Evolutionary conservation across 1,139 yeast genomes (phyloP).

Genomic region (Hemisphaericaspora lyxosophila): DNA sequence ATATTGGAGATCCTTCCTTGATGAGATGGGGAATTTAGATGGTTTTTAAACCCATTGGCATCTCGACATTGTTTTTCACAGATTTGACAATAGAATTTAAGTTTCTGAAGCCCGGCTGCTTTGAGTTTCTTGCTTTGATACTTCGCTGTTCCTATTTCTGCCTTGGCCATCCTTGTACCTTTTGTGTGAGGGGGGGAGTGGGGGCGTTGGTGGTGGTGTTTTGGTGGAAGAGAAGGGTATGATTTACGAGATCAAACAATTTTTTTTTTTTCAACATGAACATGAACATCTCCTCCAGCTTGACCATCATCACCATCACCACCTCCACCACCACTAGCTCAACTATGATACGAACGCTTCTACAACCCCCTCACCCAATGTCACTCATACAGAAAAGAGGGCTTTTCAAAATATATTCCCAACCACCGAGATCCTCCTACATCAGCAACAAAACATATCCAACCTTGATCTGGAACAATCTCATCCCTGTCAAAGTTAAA

Average conservation of each 20-base stretch:
- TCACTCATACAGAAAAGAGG: not conserved
- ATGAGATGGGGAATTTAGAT: constrained; percentile 76
- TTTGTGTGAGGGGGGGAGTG: too few species aligned
- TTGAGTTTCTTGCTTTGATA: constrained; percentile 75
- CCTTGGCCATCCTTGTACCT: constrained; percentile 37
- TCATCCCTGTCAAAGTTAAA: constrained; percentile 29
- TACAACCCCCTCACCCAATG: not conserved
- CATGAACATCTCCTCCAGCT: too few species aligned
- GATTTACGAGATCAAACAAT: too few species aligned
- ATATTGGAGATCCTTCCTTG: constrained; percentile 48
- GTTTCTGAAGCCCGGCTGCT: constrained; percentile 80
- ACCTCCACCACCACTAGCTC: too few species aligned
- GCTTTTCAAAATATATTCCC: constrained; percentile 8
- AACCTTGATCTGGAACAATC: constrained; percentile 26
- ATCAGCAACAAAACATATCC: constrained; percentile 26
- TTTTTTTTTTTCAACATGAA: too few species aligned
- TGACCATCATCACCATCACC: too few species aligned
- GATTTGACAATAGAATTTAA: constrained; percentile 86
- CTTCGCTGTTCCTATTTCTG: constrained; percentile 83
- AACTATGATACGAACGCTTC: constrained; percentile 1
- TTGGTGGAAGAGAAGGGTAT: too few species aligned
- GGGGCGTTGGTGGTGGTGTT: too few species aligned
- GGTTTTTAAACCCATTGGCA: constrained; percentile 92
- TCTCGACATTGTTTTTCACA: constrained; percentile 94
- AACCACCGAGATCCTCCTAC: constrained; percentile 37